Percentiles rank a stretch among this genome's conserved stretches.
Evolutionary conservation across 192 early-diverging fungal genomes (phyloP).

Genomic region (Coemansia sp.): DNA sequence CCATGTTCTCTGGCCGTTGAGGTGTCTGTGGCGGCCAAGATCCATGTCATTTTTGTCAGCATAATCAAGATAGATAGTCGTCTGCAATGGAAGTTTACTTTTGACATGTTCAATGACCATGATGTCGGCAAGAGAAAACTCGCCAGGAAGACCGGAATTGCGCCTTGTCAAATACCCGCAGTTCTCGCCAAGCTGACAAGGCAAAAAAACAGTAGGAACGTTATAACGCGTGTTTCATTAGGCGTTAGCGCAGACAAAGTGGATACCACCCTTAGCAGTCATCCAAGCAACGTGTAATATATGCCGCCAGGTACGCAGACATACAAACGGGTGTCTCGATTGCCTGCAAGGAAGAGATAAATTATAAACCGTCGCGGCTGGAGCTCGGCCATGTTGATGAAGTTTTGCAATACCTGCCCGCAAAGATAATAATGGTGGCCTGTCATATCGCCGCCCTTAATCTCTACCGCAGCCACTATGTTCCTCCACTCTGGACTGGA

Average conservation of each 20-base stretch:
- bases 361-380: too few species aligned
- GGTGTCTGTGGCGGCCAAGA: neutral
- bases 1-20: slow-evolving; percentile 1
- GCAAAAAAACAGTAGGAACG: neutral
- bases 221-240: neutral
- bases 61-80: neutral
- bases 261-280: neutral
- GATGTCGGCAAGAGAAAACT: neutral
- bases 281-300: neutral
- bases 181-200: neutral
- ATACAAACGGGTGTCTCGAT: neutral
- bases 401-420: neutral
- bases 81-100: neutral
- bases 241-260: neutral
- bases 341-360: neutral
- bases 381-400: neutral
- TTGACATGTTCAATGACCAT: neutral
- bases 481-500: too few species aligned
- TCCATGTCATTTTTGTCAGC: neutral
- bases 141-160: neutral
- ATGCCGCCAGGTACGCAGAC: neutral
- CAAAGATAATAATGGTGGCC: too few species aligned
- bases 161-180: neutral
- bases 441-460: too few species aligned
- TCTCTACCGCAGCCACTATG: too few species aligned